Conservation (phyloP, 164 flowering plant species). For the Nymphaea thermarum region DNA sequence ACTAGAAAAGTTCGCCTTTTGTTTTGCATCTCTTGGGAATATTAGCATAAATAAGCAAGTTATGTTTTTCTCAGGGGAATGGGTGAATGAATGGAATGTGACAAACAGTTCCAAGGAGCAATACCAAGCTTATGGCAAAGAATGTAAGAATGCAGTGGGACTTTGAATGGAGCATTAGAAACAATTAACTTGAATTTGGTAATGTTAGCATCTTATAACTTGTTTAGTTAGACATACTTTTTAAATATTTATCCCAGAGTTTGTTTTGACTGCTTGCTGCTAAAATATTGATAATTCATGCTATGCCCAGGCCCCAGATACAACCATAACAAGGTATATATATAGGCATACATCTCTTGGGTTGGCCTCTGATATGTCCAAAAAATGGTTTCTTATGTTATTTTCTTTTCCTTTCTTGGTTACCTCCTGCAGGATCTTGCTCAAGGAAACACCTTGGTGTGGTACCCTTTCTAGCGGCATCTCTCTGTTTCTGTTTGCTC, state of each 20-base stretch:
- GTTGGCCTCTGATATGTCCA: too few species aligned
- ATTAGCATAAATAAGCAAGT: too few species aligned
- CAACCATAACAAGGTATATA: too few species aligned
- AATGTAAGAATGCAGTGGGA: constrained; percentile 78
- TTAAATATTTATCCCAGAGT: neutral
- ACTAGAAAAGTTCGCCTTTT: neutral
- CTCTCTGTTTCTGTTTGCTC: neutral
- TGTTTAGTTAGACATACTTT: neutral
- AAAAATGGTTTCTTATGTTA: neutral
- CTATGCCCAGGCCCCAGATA: too few species aligned
- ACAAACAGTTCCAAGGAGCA: constrained; percentile 33
- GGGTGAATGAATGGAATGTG: constrained; percentile 85
- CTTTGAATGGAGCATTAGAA: constrained; percentile 69
- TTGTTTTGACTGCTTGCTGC: neutral
- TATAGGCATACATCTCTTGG: too few species aligned
- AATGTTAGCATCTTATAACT: neutral
- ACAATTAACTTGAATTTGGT: constrained; percentile 62
- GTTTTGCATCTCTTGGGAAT: neutral
- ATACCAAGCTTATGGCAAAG: constrained; percentile 57
- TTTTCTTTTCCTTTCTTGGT: neutral
- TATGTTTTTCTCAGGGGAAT: constrained; percentile 43
- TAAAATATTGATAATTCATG: too few species aligned
- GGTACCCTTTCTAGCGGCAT: neutral
- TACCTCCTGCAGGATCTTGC: neutral
- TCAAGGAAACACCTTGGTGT: neutral